Percentiles rank a stretch among this genome's conserved stretches.
Evolutionary conservation across 2,329 filamentous ascomycete species (phyloP).

Genomic region (Bipolaris gigantea): DNA sequence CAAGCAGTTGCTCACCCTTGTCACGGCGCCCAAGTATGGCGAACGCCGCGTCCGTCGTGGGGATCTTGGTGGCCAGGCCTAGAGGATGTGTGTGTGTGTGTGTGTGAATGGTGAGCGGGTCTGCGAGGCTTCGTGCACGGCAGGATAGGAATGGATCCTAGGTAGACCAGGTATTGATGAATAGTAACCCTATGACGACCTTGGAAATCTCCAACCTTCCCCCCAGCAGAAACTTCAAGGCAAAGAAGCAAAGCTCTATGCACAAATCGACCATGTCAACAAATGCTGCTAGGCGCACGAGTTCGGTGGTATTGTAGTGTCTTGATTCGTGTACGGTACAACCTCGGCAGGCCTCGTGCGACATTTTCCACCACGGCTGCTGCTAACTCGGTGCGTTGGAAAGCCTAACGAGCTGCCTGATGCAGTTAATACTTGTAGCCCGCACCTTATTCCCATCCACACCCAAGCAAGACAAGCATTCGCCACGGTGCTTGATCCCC

Average conservation of each 20-base stretch:
- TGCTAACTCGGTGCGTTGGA: neutral
- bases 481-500: slow-evolving; percentile 25
- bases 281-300: neutral
- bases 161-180: neutral
- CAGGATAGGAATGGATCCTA: neutral
- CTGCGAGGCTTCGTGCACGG: neutral
- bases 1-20: slow-evolving; percentile 36
- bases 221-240: neutral
- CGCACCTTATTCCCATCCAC: slow-evolving; percentile 20
- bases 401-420: slow-evolving; percentile 18
- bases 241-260: neutral
- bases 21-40: slow-evolving; percentile 18
- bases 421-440: slow-evolving; percentile 19
- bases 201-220: neutral
- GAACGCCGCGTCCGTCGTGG: slow-evolving; percentile 17
- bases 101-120: neutral
- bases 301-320: neutral
- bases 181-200: neutral
- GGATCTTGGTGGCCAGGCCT: neutral
- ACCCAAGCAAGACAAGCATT: slow-evolving; percentile 27
- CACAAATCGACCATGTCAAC: neutral
- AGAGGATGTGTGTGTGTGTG: neutral
- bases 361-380: neutral
- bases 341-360: too few relatives aligned
- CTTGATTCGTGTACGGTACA: too few relatives aligned